Evolutionary conservation across 257 asterid species (phyloP), one percentile per base, ranked within the genome.

Genomic region (Galeopsis tetrahit): DNA sequence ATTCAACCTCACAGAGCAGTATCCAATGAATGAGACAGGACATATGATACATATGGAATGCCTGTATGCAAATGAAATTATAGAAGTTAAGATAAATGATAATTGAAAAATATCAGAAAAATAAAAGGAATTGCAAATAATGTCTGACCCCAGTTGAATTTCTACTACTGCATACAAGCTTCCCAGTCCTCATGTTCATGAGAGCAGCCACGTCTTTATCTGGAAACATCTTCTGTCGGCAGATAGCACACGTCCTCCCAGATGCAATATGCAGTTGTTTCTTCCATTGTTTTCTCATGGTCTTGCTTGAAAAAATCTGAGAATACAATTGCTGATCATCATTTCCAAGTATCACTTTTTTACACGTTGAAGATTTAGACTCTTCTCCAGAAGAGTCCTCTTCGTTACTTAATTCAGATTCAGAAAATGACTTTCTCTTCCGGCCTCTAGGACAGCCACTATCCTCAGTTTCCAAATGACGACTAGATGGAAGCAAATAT

Each of bases 21-120:
- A 93, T 71, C 98, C 98, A 93, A 33, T 87, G 97, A 68, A 93
- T 76, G 77, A 93, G 96, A 76, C 98, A 93, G 68, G 98, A 90
- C 69, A 84, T 75, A 64, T 93, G 98, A 76, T 81, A 93, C 32
- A 90, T 73, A 80, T 93, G 98, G 83, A 93, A 90, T 11, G 98
- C 97, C 98, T 93, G 83, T 72, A 79, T 42, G 9, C n/a, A 63
- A 52, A 68, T 53, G 42, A 53, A 65, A 52, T 46, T 60, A 42
- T 28, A 8, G 2, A 76, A 57, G 39, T 11, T 66, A 5, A 69
- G 61, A 48, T 32, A 69, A 58, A 51, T 33, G 8, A 48, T 64
- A 58, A 17, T 61, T 34, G 61, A 40, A 60, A 38, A 56, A 65
- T 33, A 3, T 71, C 55, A 78, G 49, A 66, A 58, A 39, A 69